Conservation (phyloP, 2,329 filamentous ascomycete species). For the Ilyonectria destructans region DNA sequence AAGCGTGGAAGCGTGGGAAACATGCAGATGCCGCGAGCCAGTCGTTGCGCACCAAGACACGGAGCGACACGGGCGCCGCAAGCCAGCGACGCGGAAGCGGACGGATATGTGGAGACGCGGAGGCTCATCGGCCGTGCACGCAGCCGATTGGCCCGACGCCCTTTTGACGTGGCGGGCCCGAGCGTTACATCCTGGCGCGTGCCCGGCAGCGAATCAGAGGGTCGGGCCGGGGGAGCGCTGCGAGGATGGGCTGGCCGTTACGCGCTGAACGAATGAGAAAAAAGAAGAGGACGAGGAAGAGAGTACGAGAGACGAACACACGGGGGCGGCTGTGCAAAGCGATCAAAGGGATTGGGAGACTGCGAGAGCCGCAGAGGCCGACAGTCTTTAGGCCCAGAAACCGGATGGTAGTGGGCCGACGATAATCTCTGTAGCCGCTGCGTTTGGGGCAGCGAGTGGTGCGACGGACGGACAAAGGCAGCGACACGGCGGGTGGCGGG, state of each 20-base stretch:
- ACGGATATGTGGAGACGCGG: constrained; percentile 28
- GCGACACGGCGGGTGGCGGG: not conserved
- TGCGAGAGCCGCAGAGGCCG: constrained; percentile 36
- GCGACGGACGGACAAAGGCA: constrained; percentile 32
- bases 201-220: constrained; percentile 42
- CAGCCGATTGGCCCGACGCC: constrained; percentile 31
- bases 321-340: constrained; percentile 28
- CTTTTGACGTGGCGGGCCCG: constrained; percentile 27
- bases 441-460: constrained; percentile 35
- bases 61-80: not conserved
- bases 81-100: constrained; percentile 24
- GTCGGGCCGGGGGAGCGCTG: not conserved
- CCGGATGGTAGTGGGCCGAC: constrained; percentile 39
- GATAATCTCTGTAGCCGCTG: constrained; percentile 49
- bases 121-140: constrained; percentile 18
- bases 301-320: constrained; percentile 20
- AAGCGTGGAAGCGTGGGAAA: constrained; percentile 32
- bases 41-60: constrained; percentile 22
- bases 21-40: constrained; percentile 31
- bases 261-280: constrained; percentile 14
- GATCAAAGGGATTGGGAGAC: constrained; percentile 20
- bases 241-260: not conserved
- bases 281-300: not conserved
- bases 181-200: constrained; percentile 43
- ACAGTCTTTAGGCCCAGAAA: constrained; percentile 19